Evolutionary conservation across 1,284 basidiomycete genomes (phyloP).

Genomic region (Porogramme epimiltina): DNA sequence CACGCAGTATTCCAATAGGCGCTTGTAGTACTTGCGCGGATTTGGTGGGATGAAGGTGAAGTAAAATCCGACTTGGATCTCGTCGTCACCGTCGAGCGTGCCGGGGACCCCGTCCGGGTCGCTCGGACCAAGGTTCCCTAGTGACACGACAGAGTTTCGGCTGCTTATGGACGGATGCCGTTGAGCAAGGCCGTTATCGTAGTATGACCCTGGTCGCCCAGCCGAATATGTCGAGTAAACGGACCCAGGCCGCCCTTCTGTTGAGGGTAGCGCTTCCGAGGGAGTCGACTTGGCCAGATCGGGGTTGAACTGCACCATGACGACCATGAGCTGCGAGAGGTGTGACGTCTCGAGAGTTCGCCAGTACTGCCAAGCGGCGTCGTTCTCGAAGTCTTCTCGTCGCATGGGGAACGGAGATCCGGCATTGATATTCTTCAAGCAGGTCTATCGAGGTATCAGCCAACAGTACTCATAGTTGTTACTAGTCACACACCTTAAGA

Average conservation of each 20-base stretch:
- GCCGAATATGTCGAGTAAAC: conserved; percentile 44
- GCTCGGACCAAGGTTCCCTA: conserved; percentile 32
- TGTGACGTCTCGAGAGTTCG: conserved; percentile 81
- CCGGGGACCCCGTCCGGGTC: conserved; percentile 43
- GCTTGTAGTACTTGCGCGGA: conserved; percentile 83
- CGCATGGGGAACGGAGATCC: conserved; percentile 84
- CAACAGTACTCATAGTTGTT: background rate
- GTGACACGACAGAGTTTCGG: conserved; percentile 54
- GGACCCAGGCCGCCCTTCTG: conserved; percentile 56
- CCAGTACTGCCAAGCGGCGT: conserved; percentile 86
- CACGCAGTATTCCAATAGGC: conserved; percentile 84
- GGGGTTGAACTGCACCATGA: conserved; percentile 87
- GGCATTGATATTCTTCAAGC: conserved; percentile 89
- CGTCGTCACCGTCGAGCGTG: conserved; percentile 62
- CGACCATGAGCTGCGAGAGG: conserved; percentile 86
- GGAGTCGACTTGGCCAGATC: conserved; percentile 82
- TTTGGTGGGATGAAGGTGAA: conserved; percentile 93
- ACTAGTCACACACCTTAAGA: conserved; percentile 79
- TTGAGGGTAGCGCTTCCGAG: conserved; percentile 49
- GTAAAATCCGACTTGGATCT: conserved; percentile 66
- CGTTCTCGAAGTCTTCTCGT: conserved; percentile 83
- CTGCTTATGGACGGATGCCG: conserved; percentile 67
- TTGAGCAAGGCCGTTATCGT: conserved; percentile 33
- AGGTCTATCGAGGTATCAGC: conserved; percentile 65
- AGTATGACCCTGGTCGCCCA: conserved; percentile 33